Percentiles rank a stretch among this genome's conserved stretches.
phyloP scores from a whole-genome alignment of 139 green algal species.

The Coccomyxa sp. region DNA sequence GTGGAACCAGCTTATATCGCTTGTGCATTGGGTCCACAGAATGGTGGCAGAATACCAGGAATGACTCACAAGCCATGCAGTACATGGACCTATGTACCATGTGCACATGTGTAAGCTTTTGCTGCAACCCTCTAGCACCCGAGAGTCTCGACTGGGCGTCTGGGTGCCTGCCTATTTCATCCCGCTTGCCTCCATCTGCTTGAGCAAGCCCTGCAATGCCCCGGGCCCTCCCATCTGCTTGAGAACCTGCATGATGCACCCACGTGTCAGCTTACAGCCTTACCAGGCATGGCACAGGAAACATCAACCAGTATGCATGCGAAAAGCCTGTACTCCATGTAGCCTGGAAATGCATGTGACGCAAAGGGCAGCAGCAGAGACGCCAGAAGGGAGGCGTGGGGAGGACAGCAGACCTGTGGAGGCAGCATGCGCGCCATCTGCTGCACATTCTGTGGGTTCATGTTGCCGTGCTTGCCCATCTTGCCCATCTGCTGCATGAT shows the following conservation, averaged over 20 bases:
- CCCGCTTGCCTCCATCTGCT: conserved; percentile 90
- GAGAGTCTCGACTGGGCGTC: too few species aligned
- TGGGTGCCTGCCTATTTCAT: too few species aligned
- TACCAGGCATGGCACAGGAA: background rate
- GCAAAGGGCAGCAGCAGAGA: too few species aligned
- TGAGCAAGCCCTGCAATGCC: conserved; percentile 78
- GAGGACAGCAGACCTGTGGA: conserved; percentile 30
- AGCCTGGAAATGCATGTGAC: background rate
- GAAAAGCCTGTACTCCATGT: background rate
- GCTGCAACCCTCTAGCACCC: too few species aligned
- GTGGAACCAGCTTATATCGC: too few species aligned
- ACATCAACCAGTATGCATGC: background rate
- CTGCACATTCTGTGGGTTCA: conserved; percentile 24
- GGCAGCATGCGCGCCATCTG: conserved; percentile 88
- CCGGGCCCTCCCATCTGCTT: conserved; percentile 91
- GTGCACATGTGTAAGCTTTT: too few species aligned
- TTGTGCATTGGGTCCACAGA: too few species aligned
- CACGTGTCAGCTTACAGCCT: background rate
- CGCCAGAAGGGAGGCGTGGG: background rate
- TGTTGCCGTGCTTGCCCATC: conserved; percentile 25
- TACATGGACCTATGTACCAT: too few species aligned
- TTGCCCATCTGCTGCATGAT: conserved; percentile 87
- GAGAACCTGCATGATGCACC: conserved; percentile 61
- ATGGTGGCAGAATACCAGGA: too few species aligned
- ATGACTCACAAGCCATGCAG: too few species aligned